Evolutionary conservation across 768 basidiomycete species (phyloP).

Genomic region (Boletus reticuloceps): DNA sequence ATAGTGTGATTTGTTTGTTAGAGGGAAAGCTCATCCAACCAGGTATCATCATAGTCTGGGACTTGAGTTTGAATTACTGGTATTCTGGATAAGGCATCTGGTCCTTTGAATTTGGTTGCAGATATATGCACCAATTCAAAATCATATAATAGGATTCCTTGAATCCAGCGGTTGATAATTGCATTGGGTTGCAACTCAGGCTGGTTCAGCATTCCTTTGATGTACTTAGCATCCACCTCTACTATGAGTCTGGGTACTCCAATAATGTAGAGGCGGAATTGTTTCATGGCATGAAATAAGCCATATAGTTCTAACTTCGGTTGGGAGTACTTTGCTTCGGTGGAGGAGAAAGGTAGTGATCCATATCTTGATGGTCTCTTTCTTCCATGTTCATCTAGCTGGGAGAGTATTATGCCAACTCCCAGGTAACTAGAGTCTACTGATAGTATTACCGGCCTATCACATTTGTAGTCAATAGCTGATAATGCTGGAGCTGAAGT

Average conservation of each 20-base stretch:
- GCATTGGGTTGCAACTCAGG: neutral
- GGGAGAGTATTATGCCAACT: neutral
- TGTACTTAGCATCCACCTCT: neutral
- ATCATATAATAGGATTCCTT: neutral
- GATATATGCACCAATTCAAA: neutral
- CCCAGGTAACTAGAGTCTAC: neutral
- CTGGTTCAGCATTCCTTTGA: neutral
- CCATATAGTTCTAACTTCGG: too few species aligned
- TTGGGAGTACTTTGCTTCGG: neutral
- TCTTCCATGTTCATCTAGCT: neutral
- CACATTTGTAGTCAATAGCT: neutral
- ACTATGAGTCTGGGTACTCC: neutral
- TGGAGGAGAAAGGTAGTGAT: neutral
- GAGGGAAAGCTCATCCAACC: neutral
- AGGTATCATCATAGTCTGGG: neutral
- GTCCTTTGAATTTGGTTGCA: neutral
- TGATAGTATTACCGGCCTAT: neutral
- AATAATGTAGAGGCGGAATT: neutral
- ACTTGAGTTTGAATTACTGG: neutral
- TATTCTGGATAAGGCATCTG: neutral
- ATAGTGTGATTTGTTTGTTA: too few species aligned
- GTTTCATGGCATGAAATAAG: neutral
- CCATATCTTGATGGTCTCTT: neutral
- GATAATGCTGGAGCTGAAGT: neutral
- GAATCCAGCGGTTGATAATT: neutral